Evolutionary conservation across 148 eudicot species (phyloP).

Genomic region (Cornus kousa): DNA sequence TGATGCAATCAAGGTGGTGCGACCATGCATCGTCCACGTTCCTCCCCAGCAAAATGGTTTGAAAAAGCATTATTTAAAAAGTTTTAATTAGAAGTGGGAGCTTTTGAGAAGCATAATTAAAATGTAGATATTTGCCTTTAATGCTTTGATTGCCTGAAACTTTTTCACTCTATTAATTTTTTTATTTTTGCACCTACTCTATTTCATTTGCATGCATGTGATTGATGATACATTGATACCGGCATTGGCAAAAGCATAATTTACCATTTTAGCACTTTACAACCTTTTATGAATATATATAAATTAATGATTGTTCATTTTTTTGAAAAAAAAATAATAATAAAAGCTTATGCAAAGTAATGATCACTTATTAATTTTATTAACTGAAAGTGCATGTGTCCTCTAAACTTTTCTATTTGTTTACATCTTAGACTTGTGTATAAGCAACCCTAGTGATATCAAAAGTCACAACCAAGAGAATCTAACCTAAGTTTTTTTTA

Average conservation of each 20-base stretch:
- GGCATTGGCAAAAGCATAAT: not conserved
- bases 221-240: not conserved
- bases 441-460: not conserved
- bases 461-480: conserved; percentile 8
- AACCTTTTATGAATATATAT: not conserved
- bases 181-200: no score
- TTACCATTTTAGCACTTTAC: not conserved
- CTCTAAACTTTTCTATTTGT: not conserved
- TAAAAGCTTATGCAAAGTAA: not conserved
- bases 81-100: no score
- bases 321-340: not conserved
- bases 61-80: no score
- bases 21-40: no score
- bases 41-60: no score
- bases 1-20: no score
- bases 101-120: no score
- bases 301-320: not conserved
- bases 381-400: not conserved
- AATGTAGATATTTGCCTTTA: no score
- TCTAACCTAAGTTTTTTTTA: not conserved
- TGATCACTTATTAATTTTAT: not conserved
- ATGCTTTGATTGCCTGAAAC: no score
- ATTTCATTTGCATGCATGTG: not conserved
- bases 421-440: not conserved
- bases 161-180: no score